Evolutionary conservation across 371 early-diverging fungal species (phyloP).

Genomic region (Saksenaea vasiformis): DNA sequence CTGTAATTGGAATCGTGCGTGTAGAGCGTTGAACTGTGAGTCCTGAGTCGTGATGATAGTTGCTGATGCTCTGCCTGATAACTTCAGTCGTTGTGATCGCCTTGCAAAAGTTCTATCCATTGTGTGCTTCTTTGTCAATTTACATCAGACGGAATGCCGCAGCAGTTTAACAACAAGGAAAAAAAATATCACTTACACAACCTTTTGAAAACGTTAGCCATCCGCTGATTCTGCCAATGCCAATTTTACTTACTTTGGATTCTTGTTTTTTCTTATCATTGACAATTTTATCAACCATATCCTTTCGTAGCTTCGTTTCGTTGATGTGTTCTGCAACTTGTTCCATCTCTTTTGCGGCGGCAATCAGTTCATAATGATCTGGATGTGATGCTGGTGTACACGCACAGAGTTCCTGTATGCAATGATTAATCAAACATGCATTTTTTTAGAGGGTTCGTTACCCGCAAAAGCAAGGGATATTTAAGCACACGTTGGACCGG

Average conservation of each 20-base stretch:
- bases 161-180: background rate
- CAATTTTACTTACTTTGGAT: conserved; percentile 52
- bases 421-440: conserved; percentile 8
- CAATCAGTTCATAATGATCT: conserved; percentile 57
- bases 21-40: conserved; percentile 50
- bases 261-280: conserved; percentile 69
- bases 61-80: conserved; percentile 36
- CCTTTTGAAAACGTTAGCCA: background rate
- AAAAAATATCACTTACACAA: background rate
- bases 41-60: conserved; percentile 34
- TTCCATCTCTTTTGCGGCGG: conserved; percentile 59
- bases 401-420: conserved; percentile 59
- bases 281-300: conserved; percentile 84
- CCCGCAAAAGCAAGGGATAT: conserved; percentile 72
- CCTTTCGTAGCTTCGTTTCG: conserved; percentile 83
- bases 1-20: conserved; percentile 55
- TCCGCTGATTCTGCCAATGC: background rate
- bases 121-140: conserved; percentile 50
- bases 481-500: conserved; percentile 84
- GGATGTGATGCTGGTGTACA: conserved; percentile 61
- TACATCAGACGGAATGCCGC: background rate
- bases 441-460: conserved; percentile 17
- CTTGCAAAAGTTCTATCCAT: conserved; percentile 71
- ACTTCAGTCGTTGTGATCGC: conserved; percentile 63
- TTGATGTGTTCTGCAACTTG: conserved; percentile 83